Base-by-base conservation (phyloP, 345 rosid genomes). In the Camelina sativa region DNA sequence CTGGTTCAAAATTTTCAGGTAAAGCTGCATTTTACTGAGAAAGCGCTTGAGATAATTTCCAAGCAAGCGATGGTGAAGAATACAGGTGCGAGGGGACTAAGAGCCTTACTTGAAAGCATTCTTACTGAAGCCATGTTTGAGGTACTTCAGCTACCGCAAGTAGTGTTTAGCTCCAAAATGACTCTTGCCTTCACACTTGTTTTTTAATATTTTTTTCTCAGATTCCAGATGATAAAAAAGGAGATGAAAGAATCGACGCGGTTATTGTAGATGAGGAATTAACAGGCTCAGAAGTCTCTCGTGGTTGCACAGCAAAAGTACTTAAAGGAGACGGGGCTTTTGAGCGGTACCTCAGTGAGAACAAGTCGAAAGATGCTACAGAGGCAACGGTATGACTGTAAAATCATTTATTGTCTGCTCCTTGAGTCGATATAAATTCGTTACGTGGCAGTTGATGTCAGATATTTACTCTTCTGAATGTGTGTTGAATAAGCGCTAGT, bases 71-170 rank as follows among this genome's bases (percentile, higher is more conserved):
- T 86, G 92, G 91, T 82, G 56, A 94, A 91, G 82, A 91, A 91
- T 48, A 94, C 98, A 0, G 97, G 98, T 70, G 98, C 98, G 3
- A 86, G 98, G 84, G 97, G 98, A 25, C 85, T 91, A 54, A 82
- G 96, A 82, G 87, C 97, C 82, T 73, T 94, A 74, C 83, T 94
- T 51, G 98, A 94, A 86, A 87, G 82, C 86, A 87, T 86, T 80
- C 85, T 94, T 32, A 91, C 89, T 20, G 98, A 94, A 84, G 82
- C 98, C 69, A 94, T 94, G 98, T 94, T 85, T 80, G 97, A 94
- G 98, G 98, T 90, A 88, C 65, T 19, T 47, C n/a, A 71, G 5
- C 35, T 44, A 65, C 37, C 4, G 4, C 1, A 55, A 55, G 55
- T 28, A 7, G 44, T 67, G 35, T 25, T 63, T 4, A 54, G 43